Base-by-base conservation (phyloP, 2,329 filamentous ascomycete genomes). In the Herpotrichia juniperi region DNA sequence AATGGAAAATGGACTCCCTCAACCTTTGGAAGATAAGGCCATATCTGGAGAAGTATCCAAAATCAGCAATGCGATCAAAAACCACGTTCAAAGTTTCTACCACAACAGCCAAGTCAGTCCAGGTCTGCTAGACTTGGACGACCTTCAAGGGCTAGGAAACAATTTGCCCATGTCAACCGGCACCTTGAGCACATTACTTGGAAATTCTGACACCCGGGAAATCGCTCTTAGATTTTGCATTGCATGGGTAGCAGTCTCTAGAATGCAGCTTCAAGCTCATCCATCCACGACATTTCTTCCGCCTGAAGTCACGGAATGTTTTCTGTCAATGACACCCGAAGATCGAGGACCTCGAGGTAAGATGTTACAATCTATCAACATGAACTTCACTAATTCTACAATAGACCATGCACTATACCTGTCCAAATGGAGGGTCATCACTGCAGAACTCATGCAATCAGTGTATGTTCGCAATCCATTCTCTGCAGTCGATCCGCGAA, bases 11-110 rank as follows among this genome's bases (percentile, higher is more conserved):
- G 48, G 46, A 10, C 54, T 70, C 5, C 67, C 71, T 3, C 66
- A 72, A n/a, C 70, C 72, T 5, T 32, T 69, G 5, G 67, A 69
- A 40, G 71, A 74, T 42, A 64, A 64, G 22, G 62, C 62, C 1
- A 66, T 74, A 22, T 57, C 58, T 16, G 61, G 57, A 4, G 69
- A 71, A 17, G 58, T 73, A 1, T 69, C 68, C 0, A 71, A 66
- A 12, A 67, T 74, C 22, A 57, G 64, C 46, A 68, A 61, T 28
- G 49, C 61, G 24, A 69, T 74, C 55, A 72, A 73, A 25, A 73
- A 71, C 21, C 71, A 75, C 28, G 68, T 72, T 25, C 66, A 69
- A 45, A 74, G 65, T 42, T 75, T 68, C 51, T 75, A 74, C 34
- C 65, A 71, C 37, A 57, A 30, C 2, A 49, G 53, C 5, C 53